Evolutionary conservation across 257 asterid species (phyloP), one percentile per base, ranked within the genome.

Genomic region (Ajuga chamaepitys): DNA sequence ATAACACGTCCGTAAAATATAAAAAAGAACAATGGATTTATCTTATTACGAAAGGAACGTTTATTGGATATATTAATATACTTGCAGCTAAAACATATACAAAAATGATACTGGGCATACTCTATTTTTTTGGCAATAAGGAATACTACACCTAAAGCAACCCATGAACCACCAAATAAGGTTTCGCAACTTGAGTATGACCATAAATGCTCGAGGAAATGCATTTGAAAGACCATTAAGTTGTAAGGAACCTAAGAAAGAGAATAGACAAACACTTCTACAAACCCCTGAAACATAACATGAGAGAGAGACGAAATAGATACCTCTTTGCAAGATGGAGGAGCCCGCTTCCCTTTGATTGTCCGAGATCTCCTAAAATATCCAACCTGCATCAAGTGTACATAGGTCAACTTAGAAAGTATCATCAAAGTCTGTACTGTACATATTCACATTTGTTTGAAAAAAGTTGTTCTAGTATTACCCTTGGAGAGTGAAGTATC

Each of bases 251-350:
- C 24, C 8, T 46, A 56, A 40, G 41, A 37, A 12, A 51, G 14
- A 41, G n/a, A 46, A 32, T 21, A 28, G 32, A 18, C 22, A 9
- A 2, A 42, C 4, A 58, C 9, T 34, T 34, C 6, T 17, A 45
- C 30, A 44, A 52, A 51, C 54, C 42, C 22, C 45, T 8, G 10
- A 11, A 41, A 28, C 25, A 68, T 61, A n/a, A 25, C 25, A 20
- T 14, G 21, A 57, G 45, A 9, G 11, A 9, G 20, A 35, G 16
- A 32, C 58, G 67, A 66, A 68, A 69, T 4, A 37, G 63, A 58
- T 59, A 92, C 98, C 96, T 89, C 96, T 80, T 84, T 81, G 85
- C 95, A 89, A 54, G 96, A 74, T 37, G 88, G 96, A 71, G 96
- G 97, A 46, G 88, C 83, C 40, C 73, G 77, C 61, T 84, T 89